A percentile compares a stretch with the other conserved stretches of the same genome.
Evolutionary conservation across 129 eudicot genomes (phyloP).

Genomic region (Artemisia tridentata): DNA sequence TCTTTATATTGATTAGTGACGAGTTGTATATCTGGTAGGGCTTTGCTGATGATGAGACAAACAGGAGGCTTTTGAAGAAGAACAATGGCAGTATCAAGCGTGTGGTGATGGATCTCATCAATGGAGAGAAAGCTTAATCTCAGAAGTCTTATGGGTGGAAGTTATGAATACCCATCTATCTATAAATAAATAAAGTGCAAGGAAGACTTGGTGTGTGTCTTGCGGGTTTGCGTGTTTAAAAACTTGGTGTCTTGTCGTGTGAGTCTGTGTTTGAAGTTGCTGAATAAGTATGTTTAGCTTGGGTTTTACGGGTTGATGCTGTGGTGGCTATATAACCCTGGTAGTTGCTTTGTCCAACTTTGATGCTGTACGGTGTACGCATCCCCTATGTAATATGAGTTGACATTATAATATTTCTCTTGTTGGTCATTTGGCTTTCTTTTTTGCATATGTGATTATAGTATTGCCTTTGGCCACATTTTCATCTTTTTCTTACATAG

Average conservation of each 20-base stretch:
- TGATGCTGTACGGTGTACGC: slow-evolving; percentile 24
- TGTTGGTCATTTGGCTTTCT: background rate
- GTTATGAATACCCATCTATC: slow-evolving; percentile 8
- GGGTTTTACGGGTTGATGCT: slow-evolving; percentile 14
- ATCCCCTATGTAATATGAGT: slow-evolving; percentile 20
- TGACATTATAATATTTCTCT: background rate
- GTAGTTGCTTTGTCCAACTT: slow-evolving; percentile 16
- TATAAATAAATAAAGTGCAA: slow-evolving; percentile 25
- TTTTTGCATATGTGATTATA: background rate
- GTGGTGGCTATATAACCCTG: slow-evolving; percentile 7
- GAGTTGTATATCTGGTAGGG: slow-evolving; percentile 52
- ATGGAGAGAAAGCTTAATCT: slow-evolving; percentile 38
- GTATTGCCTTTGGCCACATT: too few relatives aligned
- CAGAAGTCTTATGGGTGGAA: background rate
- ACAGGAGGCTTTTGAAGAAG: slow-evolving; percentile 76
- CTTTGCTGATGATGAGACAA: slow-evolving; percentile 56
- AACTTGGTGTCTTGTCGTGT: background rate
- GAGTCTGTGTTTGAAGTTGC: slow-evolving; percentile 12
- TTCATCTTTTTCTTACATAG: too few relatives aligned
- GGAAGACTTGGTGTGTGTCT: slow-evolving; percentile 22
- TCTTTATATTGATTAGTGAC: background rate
- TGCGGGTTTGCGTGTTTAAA: background rate
- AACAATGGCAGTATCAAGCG: slow-evolving; percentile 87
- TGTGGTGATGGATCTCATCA: slow-evolving; percentile 82
- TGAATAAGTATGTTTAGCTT: slow-evolving; percentile 1